phyloP scores from a whole-genome alignment of 2,329 filamentous ascomycete species.

The Paecilomyces fulvus region DNA sequence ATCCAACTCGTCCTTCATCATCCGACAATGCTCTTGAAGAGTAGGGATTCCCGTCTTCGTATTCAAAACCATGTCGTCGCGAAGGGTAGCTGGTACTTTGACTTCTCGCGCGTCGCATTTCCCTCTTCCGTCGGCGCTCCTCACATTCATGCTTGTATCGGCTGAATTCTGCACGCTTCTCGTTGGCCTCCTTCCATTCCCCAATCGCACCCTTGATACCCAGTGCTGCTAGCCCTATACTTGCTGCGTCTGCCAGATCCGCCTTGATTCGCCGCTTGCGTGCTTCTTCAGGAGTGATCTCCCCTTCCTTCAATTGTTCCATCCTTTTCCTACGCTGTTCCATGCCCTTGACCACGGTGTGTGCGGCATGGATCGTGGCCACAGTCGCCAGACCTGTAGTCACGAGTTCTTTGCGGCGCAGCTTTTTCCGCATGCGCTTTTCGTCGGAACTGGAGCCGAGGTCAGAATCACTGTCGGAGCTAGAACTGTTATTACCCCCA shows the following conservation, averaged over 20 bases:
- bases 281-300: constrained; percentile 55
- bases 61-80: constrained; percentile 16
- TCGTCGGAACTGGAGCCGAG: constrained; percentile 54
- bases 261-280: constrained; percentile 55
- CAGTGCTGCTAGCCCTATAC: constrained; percentile 57
- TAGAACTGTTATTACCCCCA: constrained; percentile 14
- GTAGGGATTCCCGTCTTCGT: constrained; percentile 12
- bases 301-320: constrained; percentile 52
- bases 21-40: background rate
- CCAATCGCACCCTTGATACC: constrained; percentile 59
- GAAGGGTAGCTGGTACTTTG: constrained; percentile 7
- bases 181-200: constrained; percentile 61
- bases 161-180: constrained; percentile 49
- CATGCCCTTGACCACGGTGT: constrained; percentile 55
- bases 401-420: constrained; percentile 57
- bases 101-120: constrained; percentile 29
- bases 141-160: constrained; percentile 45
- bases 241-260: constrained; percentile 56
- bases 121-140: constrained; percentile 38
- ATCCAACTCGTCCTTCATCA: background rate
- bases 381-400: constrained; percentile 59
- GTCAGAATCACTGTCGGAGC: constrained; percentile 39
- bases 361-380: constrained; percentile 61
- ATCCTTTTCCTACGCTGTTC: constrained; percentile 55
- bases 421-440: constrained; percentile 54